Percentiles rank a stretch among this genome's conserved stretches.
phyloP scores from a whole-genome alignment of 108 stramenopile species.

The Fistulifera solaris region DNA sequence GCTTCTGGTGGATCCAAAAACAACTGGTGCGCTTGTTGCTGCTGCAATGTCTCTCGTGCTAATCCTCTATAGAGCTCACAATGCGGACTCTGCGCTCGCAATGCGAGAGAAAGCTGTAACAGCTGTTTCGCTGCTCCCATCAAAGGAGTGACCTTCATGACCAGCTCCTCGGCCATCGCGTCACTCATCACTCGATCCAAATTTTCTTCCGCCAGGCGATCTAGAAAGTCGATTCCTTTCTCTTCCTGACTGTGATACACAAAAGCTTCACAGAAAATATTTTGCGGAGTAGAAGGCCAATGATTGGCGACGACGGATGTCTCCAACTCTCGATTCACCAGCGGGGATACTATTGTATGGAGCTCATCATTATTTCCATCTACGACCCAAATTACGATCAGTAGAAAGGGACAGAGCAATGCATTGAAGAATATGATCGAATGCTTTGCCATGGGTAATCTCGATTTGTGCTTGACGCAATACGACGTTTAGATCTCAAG shows the following conservation, averaged over 20 bases:
- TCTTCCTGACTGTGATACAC: slow-evolving; percentile 19
- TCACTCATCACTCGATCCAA: not conserved
- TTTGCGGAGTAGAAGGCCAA: slow-evolving; percentile 56
- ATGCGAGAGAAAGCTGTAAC: slow-evolving; percentile 37
- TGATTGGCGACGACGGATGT: slow-evolving; percentile 51
- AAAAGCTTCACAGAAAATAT: slow-evolving; percentile 70
- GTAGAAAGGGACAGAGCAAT: no score
- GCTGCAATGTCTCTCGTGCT: slow-evolving; percentile 27
- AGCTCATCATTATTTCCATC: not conserved
- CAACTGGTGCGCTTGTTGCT: not conserved
- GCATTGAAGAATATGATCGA: no score
- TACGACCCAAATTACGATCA: not conserved
- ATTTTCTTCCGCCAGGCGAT: slow-evolving; percentile 1
- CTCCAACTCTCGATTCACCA: slow-evolving; percentile 62
- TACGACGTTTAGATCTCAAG: no score
- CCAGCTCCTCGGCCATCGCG: not conserved
- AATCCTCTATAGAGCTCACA: slow-evolving; percentile 76
- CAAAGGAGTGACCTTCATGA: not conserved
- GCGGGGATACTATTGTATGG: slow-evolving; percentile 29
- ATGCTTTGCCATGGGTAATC: no score
- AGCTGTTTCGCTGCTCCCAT: not conserved
- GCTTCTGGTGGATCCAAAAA: slow-evolving; percentile 4
- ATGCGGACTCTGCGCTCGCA: slow-evolving; percentile 60
- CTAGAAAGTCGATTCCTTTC: not conserved
- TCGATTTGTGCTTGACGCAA: no score